A percentile compares a stretch with the other conserved stretches of the same genome.
Conservation (phyloP, 805 yeast genomes). For the Pichia manshurica region DNA sequence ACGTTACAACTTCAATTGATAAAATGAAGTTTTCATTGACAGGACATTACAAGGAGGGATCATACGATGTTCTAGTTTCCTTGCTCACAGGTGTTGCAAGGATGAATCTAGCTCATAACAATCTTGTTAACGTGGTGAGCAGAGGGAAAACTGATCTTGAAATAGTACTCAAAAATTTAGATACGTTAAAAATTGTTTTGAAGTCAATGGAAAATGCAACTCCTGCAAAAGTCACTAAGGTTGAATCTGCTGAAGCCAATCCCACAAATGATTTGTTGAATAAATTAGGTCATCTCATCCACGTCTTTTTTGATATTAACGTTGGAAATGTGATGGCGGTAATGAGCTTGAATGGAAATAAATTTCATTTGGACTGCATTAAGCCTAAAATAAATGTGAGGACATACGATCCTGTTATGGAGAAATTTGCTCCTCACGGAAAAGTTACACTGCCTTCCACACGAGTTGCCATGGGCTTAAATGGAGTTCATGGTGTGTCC, state of each 20-base stretch:
- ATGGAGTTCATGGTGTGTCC: constrained; percentile 35
- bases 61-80: background rate
- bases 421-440: constrained; percentile 31
- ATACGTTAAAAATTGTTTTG: background rate
- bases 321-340: constrained; percentile 5
- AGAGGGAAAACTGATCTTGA: constrained; percentile 7
- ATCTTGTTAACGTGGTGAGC: constrained; percentile 10
- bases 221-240: too few species aligned
- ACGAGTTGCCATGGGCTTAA: constrained; percentile 29
- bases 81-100: constrained; percentile 7
- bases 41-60: background rate
- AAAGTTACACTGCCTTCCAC: constrained; percentile 38
- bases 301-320: constrained; percentile 5
- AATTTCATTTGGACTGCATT: constrained; percentile 15
- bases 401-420: constrained; percentile 16
- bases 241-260: too few species aligned
- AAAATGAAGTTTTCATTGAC: constrained; percentile 3
- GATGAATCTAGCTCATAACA: constrained; percentile 12
- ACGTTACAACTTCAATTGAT: constrained; percentile 10
- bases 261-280: background rate
- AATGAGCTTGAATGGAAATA: constrained; percentile 12
- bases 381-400: constrained; percentile 10
- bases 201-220: background rate
- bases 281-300: constrained; percentile 3
- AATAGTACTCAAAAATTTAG: constrained; percentile 1